phyloP scores from a whole-genome alignment of 1,284 basidiomycete genomes.

The Sanguinoderma infundibulare region DNA sequence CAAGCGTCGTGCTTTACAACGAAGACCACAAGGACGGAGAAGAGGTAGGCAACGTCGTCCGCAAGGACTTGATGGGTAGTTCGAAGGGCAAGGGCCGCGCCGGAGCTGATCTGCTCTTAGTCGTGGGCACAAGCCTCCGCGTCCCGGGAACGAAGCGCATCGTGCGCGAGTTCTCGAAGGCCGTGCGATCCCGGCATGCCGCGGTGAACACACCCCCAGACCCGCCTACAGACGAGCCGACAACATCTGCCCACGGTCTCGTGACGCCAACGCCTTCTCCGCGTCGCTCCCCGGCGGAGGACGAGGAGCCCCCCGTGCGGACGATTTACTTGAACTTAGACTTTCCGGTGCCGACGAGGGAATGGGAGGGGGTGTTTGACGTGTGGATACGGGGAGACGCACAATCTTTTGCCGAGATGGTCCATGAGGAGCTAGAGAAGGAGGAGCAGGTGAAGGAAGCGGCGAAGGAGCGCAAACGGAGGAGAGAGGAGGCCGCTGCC shows the following conservation, averaged over 20 bases:
- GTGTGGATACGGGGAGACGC: constrained; percentile 91
- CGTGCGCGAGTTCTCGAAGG: constrained; percentile 90
- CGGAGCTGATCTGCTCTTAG: constrained; percentile 85
- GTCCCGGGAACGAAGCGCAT: constrained; percentile 94
- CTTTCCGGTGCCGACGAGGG: constrained; percentile 83
- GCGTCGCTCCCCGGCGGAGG: constrained; percentile 40
- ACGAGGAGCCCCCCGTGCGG: constrained; percentile 62
- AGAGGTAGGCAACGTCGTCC: constrained; percentile 80
- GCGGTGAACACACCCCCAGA: constrained; percentile 28
- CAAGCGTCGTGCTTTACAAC: constrained; percentile 91
- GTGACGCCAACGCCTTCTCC: constrained; percentile 49
- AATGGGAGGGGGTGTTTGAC: constrained; percentile 94
- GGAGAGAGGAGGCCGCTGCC: constrained; percentile 23
- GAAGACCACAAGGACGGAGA: constrained; percentile 90
- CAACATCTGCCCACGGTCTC: constrained; percentile 31
- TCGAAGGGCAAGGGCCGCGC: constrained; percentile 66
- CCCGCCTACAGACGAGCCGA: constrained; percentile 12
- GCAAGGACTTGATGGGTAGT: constrained; percentile 74
- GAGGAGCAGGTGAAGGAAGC: constrained; percentile 32
- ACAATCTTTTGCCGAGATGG: constrained; percentile 71
- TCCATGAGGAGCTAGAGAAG: constrained; percentile 58
- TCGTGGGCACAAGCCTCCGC: constrained; percentile 89
- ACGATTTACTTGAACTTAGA: constrained; percentile 90
- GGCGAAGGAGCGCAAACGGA: constrained; percentile 10
- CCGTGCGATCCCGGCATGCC: constrained; percentile 58